Percentiles rank a stretch among this genome's conserved stretches.
phyloP scores from a whole-genome alignment of 1,139 yeast species.

The Kurtzmaniella quercitrusa region DNA sequence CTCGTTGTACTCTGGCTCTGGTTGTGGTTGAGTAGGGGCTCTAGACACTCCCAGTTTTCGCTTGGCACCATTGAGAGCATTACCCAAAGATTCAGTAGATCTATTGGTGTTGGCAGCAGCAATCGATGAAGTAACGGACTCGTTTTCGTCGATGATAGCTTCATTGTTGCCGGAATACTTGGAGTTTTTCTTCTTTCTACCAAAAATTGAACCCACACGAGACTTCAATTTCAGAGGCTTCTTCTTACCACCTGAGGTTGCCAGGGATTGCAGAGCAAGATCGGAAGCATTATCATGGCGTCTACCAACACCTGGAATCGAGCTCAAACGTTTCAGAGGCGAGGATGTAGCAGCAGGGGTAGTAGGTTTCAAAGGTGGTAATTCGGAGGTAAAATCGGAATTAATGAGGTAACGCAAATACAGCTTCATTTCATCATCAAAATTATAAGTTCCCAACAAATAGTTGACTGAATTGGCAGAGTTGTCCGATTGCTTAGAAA shows the following conservation, averaged over 20 bases:
- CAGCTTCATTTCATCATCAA: conserved; percentile 35
- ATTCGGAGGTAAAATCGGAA: conserved; percentile 17
- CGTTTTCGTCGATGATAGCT: conserved; percentile 33
- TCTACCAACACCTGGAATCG: conserved; percentile 6
- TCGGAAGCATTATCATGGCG: conserved; percentile 3
- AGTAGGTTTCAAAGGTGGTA: conserved; percentile 4
- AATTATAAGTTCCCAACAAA: conserved; percentile 45
- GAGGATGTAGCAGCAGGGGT: conserved; percentile 2
- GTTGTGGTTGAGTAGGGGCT: not conserved
- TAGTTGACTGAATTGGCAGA: conserved; percentile 68
- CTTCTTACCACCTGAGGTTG: conserved; percentile 11
- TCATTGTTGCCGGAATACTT: conserved; percentile 16
- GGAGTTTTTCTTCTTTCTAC: conserved; percentile 47
- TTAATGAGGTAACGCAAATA: conserved; percentile 34
- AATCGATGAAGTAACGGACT: conserved; percentile 21
- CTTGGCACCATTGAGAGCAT: not conserved
- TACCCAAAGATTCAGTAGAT: conserved; percentile 14
- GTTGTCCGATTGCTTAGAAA: conserved; percentile 41
- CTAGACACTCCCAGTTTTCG: not conserved
- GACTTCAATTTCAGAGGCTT: conserved; percentile 55
- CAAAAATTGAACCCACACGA: conserved; percentile 81
- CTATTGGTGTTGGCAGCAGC: conserved; percentile 14
- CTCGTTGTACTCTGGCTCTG: not conserved
- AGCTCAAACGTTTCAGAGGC: conserved; percentile 12
- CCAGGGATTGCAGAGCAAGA: conserved; percentile 6